Conservation (phyloP, 2,329 filamentous ascomycete species). For the Pseudofabraea citricarpa region DNA sequence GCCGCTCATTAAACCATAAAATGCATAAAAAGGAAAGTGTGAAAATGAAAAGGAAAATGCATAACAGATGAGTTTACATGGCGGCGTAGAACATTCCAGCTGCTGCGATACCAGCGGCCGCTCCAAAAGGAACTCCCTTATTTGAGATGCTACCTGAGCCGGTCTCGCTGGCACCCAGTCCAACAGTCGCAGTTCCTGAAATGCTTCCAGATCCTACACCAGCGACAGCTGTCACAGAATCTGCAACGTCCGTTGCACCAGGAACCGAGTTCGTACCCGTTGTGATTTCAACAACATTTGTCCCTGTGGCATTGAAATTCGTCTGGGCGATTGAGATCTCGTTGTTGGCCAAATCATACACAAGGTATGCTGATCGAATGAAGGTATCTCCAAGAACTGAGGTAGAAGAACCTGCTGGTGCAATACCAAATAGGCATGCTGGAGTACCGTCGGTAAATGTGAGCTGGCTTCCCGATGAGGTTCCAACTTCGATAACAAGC, state of each 20-base stretch:
- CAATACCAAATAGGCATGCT: constrained; percentile 65
- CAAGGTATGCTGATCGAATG: constrained; percentile 68
- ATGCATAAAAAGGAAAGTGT: background rate
- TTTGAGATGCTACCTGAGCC: background rate
- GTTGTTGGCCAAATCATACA: constrained; percentile 70
- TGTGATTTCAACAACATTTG: constrained; percentile 50
- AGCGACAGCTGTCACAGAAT: constrained; percentile 44
- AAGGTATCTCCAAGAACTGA: constrained; percentile 71
- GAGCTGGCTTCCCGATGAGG: constrained; percentile 39
- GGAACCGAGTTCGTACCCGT: constrained; percentile 46
- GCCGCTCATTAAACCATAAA: background rate
- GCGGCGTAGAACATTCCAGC: constrained; percentile 20
- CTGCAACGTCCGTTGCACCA: constrained; percentile 44
- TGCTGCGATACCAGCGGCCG: constrained; percentile 18
- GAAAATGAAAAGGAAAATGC: background rate
- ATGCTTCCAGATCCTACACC: constrained; percentile 18
- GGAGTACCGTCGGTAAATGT: constrained; percentile 47
- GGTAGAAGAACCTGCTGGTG: constrained; percentile 49
- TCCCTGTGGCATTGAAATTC: constrained; percentile 50
- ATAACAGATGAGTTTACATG: constrained; percentile 9
- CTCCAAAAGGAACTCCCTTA: constrained; percentile 7
- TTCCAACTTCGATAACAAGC: constrained; percentile 49
- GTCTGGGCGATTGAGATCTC: constrained; percentile 67
- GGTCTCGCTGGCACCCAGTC: constrained; percentile 2
- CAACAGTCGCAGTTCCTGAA: constrained; percentile 5